A percentile compares a stretch with the other conserved stretches of the same genome.
Conservation (phyloP, 257 asterid species). For the Petrea volubilis region DNA sequence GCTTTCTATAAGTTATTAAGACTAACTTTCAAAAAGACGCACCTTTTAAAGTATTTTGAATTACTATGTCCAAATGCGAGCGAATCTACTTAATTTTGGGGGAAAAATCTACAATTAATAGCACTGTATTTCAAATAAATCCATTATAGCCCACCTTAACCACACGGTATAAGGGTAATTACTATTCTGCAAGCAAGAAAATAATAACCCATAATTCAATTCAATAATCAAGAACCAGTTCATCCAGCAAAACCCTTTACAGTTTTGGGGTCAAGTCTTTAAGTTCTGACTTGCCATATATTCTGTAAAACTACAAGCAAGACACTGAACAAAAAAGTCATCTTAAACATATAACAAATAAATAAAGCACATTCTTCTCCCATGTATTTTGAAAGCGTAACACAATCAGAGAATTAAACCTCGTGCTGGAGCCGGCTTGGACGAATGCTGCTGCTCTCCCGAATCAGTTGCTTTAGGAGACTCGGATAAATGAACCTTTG, state of each 20-base stretch:
- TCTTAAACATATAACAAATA: constrained; percentile 27
- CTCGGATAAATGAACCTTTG: constrained; percentile 78
- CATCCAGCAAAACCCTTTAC: constrained; percentile 12
- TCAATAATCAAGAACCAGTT: constrained; percentile 15
- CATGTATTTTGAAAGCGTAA: no score
- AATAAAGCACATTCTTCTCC: no score
- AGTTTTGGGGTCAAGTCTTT: no score
- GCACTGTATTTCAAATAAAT: no score
- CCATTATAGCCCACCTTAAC: neutral
- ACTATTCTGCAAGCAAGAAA: constrained; percentile 10
- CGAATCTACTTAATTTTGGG: no score
- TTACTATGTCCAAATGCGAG: no score
- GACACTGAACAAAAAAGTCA: constrained; percentile 20
- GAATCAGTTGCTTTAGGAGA: constrained; percentile 66
- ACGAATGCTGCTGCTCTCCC: constrained; percentile 53
- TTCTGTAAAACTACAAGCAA: constrained; percentile 26
- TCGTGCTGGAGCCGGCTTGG: constrained; percentile 64
- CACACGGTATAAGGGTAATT: neutral
- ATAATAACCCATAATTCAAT: constrained; percentile 22
- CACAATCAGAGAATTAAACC: constrained; percentile 61
- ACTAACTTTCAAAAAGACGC: no score
- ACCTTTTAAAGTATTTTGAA: no score
- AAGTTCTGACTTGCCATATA: constrained; percentile 16
- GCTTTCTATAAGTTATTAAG: no score
- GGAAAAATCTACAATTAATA: no score